Evolutionary conservation across 805 yeast species (phyloP), one percentile per base, ranked within the genome.

Genomic region (Zygoascus tannicola): DNA sequence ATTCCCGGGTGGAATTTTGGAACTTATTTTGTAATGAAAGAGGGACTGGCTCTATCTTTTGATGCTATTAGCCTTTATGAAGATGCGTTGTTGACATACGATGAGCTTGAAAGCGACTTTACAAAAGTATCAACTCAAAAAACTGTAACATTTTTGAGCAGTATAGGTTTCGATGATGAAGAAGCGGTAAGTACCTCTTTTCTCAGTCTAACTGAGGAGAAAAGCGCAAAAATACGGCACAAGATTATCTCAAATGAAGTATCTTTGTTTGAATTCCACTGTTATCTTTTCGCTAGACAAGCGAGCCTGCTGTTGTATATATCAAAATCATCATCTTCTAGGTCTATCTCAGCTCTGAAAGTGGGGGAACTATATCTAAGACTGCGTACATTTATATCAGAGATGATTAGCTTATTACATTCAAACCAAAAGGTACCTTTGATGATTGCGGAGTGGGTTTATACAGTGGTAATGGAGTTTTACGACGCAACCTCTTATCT

Each of bases 21-120:
- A 4, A 56, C 65, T 5, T 60, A 64, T 28, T 70, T 74, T 40
- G 64, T 66, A 14, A 59, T 67, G 49, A 70, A 71, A 47, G 75
- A 78, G 43, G 69, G 71, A 4, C 57, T 78, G 35, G 81, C 80
- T 0, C 59, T 69, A 26, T 65, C 76, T 2, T 69, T 75, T 44
- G 73, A 72, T 44, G 73, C 73, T 38, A 67, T 85, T 64, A 70
- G 71, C 21, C 69, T 82, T 20, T 60, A 67, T 21, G 81, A 80
- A 22, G 88, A 83, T 42, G 71, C 90, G 0, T 56, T 80, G 30
- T 61, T 57, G 3, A 69, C 73, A 19, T 80, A 76, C 50, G 71
- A 73, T 26, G 66, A 64, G 22, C 52, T 83, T 4, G 66, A 68
- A 15, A 46, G 52, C 1, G 49, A 60, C 5, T 65, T 66, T 23